These are phyloP conservation scores for Alternaria arbusti DNA, from an alignment of 2,329 filamentous ascomycete species.

Conservation along the genomic window DNA sequence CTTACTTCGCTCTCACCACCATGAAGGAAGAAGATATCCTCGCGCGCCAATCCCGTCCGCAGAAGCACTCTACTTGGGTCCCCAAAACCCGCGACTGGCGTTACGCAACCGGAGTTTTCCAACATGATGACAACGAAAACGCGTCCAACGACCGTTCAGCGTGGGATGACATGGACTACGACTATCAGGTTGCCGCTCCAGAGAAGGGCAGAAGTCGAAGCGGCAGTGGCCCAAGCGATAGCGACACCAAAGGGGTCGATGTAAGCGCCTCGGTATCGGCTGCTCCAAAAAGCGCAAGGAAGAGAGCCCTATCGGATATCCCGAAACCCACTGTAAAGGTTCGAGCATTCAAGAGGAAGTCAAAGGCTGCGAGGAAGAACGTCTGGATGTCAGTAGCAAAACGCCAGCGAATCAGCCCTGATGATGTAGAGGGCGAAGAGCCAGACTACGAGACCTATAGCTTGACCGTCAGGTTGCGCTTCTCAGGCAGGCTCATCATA, in stretches of 20 bases:
- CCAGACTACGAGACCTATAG: slow-evolving; percentile 1
- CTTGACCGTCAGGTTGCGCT: slow-evolving; percentile 16
- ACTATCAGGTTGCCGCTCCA: not conserved
- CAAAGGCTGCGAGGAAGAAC: not conserved
- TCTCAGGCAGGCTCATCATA: slow-evolving; percentile 12
- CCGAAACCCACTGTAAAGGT: not conserved
- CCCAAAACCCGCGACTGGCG: slow-evolving; percentile 26
- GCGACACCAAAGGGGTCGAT: not conserved
- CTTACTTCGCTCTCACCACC: not conserved
- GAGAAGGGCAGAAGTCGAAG: not conserved
- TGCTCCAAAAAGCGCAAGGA: not conserved
- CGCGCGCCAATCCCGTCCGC: slow-evolving; percentile 19
- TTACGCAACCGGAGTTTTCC: slow-evolving; percentile 16
- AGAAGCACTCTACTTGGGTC: slow-evolving; percentile 18
- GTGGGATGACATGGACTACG: slow-evolving; percentile 22
- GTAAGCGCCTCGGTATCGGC: not conserved
- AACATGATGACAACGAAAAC: slow-evolving; percentile 18
- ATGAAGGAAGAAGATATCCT: slow-evolving; percentile 20
- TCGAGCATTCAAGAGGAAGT: not conserved
- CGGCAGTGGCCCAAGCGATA: not conserved
- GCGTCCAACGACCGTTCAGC: slow-evolving; percentile 11
- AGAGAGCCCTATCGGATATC: not conserved
- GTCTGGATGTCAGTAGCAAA: slow-evolving; percentile 7
- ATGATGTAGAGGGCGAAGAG: not conserved
- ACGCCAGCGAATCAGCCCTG: not conserved